Percentiles rank a stretch among this genome's conserved stretches.
phyloP scores from a whole-genome alignment of 306 rosid genomes.

The Lithocarpus polystachyus region DNA sequence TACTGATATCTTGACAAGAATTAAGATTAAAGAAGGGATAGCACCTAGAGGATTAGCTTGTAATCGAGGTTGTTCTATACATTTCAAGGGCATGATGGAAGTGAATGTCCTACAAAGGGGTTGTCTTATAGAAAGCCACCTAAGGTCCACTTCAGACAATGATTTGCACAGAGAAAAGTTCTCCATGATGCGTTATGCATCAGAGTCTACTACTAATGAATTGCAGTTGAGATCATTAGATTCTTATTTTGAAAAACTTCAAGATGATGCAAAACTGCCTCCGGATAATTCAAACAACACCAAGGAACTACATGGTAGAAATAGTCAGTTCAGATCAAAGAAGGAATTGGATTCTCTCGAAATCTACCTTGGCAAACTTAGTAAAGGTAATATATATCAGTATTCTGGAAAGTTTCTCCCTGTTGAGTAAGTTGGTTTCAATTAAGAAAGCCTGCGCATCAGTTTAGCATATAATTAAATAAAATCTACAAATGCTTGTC shows the following conservation, averaged over 20 bases:
- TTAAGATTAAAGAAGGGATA: conserved; percentile 12
- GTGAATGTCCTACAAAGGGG: background rate
- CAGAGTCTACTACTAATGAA: conserved; percentile 32
- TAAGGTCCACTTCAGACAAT: conserved; percentile 27
- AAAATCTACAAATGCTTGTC: background rate
- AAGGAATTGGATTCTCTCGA: conserved; percentile 59
- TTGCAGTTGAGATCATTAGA: conserved; percentile 61
- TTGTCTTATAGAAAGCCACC: conserved; percentile 6
- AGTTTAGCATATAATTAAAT: background rate
- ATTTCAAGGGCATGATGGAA: conserved; percentile 1
- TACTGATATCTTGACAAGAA: conserved; percentile 1
- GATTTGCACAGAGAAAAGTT: conserved; percentile 14
- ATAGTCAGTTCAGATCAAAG: conserved; percentile 30
- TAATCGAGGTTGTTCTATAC: conserved; percentile 15
- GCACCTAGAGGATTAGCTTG: conserved; percentile 3
- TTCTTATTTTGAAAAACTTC: conserved; percentile 65
- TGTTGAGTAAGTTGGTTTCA: background rate
- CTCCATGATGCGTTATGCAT: conserved; percentile 29
- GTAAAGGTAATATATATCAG: conserved; percentile 36
- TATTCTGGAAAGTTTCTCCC: background rate
- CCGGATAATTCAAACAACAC: conserved; percentile 32
- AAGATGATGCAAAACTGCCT: conserved; percentile 20
- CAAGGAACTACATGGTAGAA: conserved; percentile 19
- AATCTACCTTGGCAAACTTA: conserved; percentile 62
- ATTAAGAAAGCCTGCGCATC: background rate